phyloP scores from a whole-genome alignment of 2,329 filamentous ascomycete genomes.

The Verticillium dahliae region DNA sequence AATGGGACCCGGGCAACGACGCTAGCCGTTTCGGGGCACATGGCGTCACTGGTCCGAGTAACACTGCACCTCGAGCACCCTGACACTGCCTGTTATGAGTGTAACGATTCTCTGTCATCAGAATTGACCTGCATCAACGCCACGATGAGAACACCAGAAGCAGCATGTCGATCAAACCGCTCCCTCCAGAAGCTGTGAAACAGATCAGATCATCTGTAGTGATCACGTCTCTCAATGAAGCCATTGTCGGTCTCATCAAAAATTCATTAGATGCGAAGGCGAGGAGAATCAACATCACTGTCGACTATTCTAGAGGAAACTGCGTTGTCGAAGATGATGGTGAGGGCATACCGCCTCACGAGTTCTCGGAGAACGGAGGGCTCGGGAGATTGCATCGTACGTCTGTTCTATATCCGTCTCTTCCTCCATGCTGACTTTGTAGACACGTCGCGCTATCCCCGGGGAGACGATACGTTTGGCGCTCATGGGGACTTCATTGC shows the following conservation, averaged over 20 bases:
- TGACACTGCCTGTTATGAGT: not conserved
- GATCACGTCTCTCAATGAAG: slow-evolving; percentile 68
- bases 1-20: not conserved
- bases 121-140: not conserved
- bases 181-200: slow-evolving; percentile 64
- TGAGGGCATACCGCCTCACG: slow-evolving; percentile 62
- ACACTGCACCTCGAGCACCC: not conserved
- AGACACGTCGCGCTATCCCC: slow-evolving; percentile 74
- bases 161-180: slow-evolving; percentile 57
- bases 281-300: slow-evolving; percentile 57
- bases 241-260: slow-evolving; percentile 65
- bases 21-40: not conserved
- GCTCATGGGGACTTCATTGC: slow-evolving; percentile 69
- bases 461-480: slow-evolving; percentile 49
- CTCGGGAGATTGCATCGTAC: slow-evolving; percentile 68
- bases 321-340: slow-evolving; percentile 85
- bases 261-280: slow-evolving; percentile 82
- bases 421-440: slow-evolving; percentile 6
- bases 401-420: slow-evolving; percentile 19
- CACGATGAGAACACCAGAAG: not conserved
- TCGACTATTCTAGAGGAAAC: slow-evolving; percentile 70
- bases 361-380: slow-evolving; percentile 66
- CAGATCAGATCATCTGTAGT: slow-evolving; percentile 82
- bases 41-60: not conserved
- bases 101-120: not conserved